phyloP scores from a whole-genome alignment of 768 basidiomycete species.

The Tricholoma bakamatsutake region DNA sequence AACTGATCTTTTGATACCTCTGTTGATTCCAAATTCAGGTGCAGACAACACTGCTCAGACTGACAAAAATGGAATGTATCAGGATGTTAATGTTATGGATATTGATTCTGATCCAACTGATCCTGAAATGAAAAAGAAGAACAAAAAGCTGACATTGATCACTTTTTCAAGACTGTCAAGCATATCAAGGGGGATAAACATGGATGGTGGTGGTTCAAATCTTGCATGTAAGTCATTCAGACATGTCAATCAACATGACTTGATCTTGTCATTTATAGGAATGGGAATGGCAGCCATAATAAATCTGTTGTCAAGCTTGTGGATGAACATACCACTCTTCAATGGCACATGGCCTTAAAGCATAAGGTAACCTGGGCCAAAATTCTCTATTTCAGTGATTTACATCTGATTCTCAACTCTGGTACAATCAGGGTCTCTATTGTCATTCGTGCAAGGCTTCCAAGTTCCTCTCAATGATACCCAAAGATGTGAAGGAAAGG shows the following conservation, averaged over 20 bases:
- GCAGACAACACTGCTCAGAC: neutral
- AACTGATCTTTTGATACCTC: neutral
- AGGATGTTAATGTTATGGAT: slow-evolving; percentile 2
- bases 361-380: too few relatives aligned
- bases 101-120: slow-evolving; percentile 1
- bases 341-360: too few relatives aligned
- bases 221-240: neutral
- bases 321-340: too few relatives aligned
- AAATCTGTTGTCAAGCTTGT: neutral
- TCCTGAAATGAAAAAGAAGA: neutral
- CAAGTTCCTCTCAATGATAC: slow-evolving; percentile 16
- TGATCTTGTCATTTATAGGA: too few relatives aligned
- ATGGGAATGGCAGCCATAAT: neutral
- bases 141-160: neutral
- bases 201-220: neutral
- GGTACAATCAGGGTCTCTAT: neutral
- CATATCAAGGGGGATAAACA: neutral
- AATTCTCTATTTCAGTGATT: too few relatives aligned
- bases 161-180: neutral
- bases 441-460: slow-evolving; percentile 6
- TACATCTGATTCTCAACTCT: too few relatives aligned
- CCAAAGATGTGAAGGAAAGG: slow-evolving; percentile 11
- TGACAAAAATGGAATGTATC: neutral
- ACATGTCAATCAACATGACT: neutral
- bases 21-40: neutral